Base-by-base conservation (phyloP, 2,329 filamentous ascomycete species). In the Trichoderma simmonsii region DNA sequence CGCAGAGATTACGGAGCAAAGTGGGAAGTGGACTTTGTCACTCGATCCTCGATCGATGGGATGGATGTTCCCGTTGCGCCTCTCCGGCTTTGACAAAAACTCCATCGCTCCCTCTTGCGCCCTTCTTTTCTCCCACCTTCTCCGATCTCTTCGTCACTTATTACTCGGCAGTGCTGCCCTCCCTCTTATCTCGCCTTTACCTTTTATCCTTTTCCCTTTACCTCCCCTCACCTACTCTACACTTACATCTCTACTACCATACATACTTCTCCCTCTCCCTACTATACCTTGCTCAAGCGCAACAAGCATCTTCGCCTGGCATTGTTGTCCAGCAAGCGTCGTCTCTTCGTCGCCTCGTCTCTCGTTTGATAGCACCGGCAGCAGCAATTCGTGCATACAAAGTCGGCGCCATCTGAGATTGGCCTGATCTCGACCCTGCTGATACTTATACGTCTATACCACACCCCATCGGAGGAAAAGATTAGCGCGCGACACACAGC, bases 41-140 rank as follows among this genome's bases (percentile, higher is more conserved):
- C 71, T 80, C 79, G 79, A 80, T 81, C 76, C 77, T 80, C 79
- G 79, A 81, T 81, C 79, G 76, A 79, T 74, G 66, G 59, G 59
- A 62, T 62, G 78, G 71, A 73, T 73, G 79, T 75, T 77, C 75
- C 76, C 78, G 77, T 76, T 63, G 76, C 76, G 77, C 77, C 74
- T 77, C 74, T 75, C 77, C 73, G 76, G 74, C 76, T 75, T 77
- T 76, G 74, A 75, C 73, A 76, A 75, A 75, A 79, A 76, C 75
- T 76, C 77, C 72, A 78, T 79, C 73, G 74, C 73, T 76, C 76
- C 73, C 73, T 75, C 75, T 73, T 72, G 72, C 70, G 73, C 73
- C 54, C 48, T 56, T 70, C 32, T 56, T 57, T 21, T 28, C 60
- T 75, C 71, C 63, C 66, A 70, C 56, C 64, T 56, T 30, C 56